Percentiles rank a stretch among this genome's conserved stretches.
These are phyloP conservation scores for Wallacemonas rigidus DNA, from an alignment of 208 protist species.

Conservation along the genomic window DNA sequence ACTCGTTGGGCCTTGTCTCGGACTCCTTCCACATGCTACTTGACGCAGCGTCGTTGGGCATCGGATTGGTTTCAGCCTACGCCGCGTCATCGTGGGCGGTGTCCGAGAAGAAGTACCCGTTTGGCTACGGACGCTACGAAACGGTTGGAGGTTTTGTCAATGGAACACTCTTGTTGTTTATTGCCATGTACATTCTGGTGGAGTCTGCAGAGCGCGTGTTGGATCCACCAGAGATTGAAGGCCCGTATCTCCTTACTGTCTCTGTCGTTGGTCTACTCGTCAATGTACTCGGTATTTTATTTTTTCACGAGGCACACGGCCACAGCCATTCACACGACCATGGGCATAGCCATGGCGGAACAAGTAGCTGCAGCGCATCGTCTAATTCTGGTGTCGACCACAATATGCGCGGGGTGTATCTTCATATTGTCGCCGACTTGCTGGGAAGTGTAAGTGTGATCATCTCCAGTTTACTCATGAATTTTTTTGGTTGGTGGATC, in stretches of 20 bases:
- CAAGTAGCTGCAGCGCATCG: slow-evolving; percentile 22
- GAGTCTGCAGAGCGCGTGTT: slow-evolving; percentile 82
- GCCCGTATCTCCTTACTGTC: slow-evolving; percentile 75
- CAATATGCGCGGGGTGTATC: slow-evolving; percentile 86
- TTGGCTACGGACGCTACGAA: slow-evolving; percentile 85
- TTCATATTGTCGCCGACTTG: slow-evolving; percentile 91
- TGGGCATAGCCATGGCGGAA: slow-evolving; percentile 37
- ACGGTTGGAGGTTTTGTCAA: slow-evolving; percentile 88
- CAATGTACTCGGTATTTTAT: slow-evolving; percentile 82
- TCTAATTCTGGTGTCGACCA: slow-evolving; percentile 42
- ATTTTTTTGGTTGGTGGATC: slow-evolving; percentile 56
- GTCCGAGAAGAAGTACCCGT: slow-evolving; percentile 80
- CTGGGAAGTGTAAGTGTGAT: slow-evolving; percentile 88
- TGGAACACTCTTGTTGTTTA: slow-evolving; percentile 80
- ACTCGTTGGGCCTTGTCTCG: slow-evolving; percentile 93
- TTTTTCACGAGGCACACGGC: slow-evolving; percentile 78
- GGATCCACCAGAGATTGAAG: slow-evolving; percentile 78
- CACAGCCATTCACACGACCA: slow-evolving; percentile 56
- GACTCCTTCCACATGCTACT: slow-evolving; percentile 98
- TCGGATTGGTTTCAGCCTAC: slow-evolving; percentile 92
- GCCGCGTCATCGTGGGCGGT: slow-evolving; percentile 87
- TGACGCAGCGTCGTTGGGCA: slow-evolving; percentile 93
- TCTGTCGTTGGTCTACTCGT: slow-evolving; percentile 80
- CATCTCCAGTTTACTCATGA: slow-evolving; percentile 72
- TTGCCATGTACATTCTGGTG: slow-evolving; percentile 75